Evolutionary conservation across 164 flowering plant species (phyloP).

Genomic region (Saururus chinensis): DNA sequence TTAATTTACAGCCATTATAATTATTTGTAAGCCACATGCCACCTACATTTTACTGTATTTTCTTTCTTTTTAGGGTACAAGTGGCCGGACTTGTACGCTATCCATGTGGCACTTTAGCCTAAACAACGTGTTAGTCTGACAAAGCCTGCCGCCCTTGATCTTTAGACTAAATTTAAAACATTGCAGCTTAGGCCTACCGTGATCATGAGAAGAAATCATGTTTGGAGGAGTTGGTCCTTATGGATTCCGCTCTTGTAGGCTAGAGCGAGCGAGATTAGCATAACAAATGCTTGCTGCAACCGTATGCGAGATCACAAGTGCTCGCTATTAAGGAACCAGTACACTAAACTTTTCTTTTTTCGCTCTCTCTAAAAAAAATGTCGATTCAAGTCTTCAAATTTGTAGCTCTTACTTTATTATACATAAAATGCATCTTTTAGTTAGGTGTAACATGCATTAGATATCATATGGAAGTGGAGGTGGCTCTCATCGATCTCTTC

Average conservation of each 20-base stretch:
- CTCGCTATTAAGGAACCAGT: too few species aligned
- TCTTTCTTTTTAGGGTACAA: background rate
- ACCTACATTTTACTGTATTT: too few species aligned
- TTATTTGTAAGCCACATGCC: background rate
- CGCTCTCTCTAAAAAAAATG: too few species aligned
- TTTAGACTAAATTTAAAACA: too few species aligned
- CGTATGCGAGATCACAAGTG: too few species aligned
- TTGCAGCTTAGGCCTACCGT: background rate
- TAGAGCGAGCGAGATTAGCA: too few species aligned
- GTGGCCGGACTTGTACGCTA: background rate
- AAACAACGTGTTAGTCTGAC: too few species aligned
- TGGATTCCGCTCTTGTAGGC: too few species aligned
- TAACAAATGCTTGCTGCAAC: too few species aligned
- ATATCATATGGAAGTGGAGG: background rate
- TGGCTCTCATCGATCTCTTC: background rate
- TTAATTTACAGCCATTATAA: background rate
- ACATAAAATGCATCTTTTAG: background rate
- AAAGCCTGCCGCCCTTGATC: too few species aligned
- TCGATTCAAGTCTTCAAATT: background rate
- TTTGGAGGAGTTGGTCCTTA: background rate
- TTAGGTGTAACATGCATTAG: background rate
- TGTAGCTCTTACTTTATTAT: too few species aligned
- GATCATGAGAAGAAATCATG: background rate
- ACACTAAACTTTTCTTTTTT: too few species aligned
- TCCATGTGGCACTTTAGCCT: background rate